A percentile compares a stretch with the other conserved stretches of the same genome.
These are phyloP conservation scores for Neofusicoccum parvum DNA, from an alignment of 2,329 filamentous ascomycete genomes.

Conservation along the genomic window DNA sequence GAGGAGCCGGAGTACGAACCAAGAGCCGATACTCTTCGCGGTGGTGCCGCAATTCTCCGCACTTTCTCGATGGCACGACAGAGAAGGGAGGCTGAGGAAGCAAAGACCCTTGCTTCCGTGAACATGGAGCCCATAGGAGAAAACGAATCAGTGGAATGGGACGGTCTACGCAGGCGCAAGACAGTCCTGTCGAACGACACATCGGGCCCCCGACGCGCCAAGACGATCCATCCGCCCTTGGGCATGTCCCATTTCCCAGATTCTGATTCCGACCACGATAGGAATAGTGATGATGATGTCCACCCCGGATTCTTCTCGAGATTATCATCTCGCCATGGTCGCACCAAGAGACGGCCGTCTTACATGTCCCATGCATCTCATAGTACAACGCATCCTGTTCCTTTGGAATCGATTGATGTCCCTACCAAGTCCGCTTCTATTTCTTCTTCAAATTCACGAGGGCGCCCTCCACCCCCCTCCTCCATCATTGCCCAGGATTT, in stretches of 20 bases:
- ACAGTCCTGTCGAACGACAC: conserved; percentile 50
- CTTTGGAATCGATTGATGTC: conserved; percentile 46
- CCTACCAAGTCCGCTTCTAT: conserved; percentile 6
- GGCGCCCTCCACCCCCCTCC: neutral
- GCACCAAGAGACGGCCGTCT: conserved; percentile 11
- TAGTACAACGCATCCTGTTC: conserved; percentile 45
- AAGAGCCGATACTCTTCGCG: conserved; percentile 93
- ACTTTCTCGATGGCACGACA: conserved; percentile 75
- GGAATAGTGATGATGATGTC: conserved; percentile 34
- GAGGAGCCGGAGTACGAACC: conserved; percentile 96
- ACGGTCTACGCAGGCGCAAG: conserved; percentile 78
- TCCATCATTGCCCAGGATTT: conserved; percentile 12
- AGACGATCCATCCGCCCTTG: conserved; percentile 70
- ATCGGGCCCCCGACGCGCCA: conserved; percentile 36
- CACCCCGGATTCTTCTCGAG: conserved; percentile 53
- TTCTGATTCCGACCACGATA: conserved; percentile 56
- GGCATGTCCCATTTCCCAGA: conserved; percentile 85
- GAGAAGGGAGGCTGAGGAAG: conserved; percentile 78
- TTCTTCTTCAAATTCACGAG: neutral
- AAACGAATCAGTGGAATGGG: conserved; percentile 84
- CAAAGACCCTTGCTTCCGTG: conserved; percentile 77
- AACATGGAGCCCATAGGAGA: conserved; percentile 78
- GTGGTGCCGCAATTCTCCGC: conserved; percentile 83
- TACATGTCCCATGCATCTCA: conserved; percentile 18
- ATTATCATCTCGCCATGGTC: conserved; percentile 26